Conservation (phyloP, 371 early-diverging fungal genomes). For the Haplosporangium sp. region DNA sequence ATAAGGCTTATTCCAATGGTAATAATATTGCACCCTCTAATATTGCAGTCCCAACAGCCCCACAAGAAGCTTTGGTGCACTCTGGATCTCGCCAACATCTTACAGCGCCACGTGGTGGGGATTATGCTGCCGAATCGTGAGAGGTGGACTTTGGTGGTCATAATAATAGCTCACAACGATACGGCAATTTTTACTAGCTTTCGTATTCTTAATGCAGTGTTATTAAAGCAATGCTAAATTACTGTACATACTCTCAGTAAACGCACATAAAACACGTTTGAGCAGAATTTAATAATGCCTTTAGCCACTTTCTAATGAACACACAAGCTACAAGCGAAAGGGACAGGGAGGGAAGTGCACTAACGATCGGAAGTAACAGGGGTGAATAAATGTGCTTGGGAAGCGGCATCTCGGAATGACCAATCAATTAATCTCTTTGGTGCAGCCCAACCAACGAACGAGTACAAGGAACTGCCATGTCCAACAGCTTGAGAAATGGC, state of each 20-base stretch:
- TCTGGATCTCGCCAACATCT: conserved; percentile 8
- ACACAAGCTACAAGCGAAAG: no score
- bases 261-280: no score
- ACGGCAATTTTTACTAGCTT: conserved; percentile 3
- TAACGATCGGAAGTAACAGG: neutral
- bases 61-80: conserved; percentile 13
- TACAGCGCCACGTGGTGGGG: conserved; percentile 4
- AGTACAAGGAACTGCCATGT: neutral
- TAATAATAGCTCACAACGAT: conserved; percentile 4
- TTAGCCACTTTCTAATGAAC: no score
- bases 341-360: no score
- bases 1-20: no score
- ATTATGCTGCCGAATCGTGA: conserved; percentile 24
- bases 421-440: neutral
- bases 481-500: neutral
- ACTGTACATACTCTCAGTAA: no score
- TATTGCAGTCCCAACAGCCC: neutral
- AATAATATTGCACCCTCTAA: neutral
- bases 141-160: conserved; percentile 45
- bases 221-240: neutral
- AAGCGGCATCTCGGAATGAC: neutral
- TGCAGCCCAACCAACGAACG: conserved; percentile 4
- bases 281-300: no score
- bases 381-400: neutral
- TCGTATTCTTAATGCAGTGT: neutral